phyloP scores from a whole-genome alignment of 1,139 yeast genomes.

The Geotrichum fermentans region DNA sequence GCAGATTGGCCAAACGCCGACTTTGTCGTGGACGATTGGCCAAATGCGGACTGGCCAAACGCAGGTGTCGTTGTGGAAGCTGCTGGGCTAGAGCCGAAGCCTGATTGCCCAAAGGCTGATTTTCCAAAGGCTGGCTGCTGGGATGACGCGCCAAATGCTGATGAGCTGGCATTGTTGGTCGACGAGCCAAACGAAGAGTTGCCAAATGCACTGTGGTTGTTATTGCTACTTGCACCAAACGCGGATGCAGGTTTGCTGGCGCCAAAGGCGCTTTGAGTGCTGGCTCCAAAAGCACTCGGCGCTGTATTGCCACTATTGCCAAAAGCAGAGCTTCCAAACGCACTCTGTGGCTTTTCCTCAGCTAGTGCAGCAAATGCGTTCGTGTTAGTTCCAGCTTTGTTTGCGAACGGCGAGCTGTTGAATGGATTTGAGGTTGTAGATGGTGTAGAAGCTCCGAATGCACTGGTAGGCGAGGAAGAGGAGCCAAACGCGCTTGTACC shows the following conservation, averaged over 20 bases:
- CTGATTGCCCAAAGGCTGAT: constrained; percentile 18
- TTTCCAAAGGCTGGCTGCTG: constrained; percentile 22
- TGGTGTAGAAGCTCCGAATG: constrained; percentile 24
- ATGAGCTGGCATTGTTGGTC: constrained; percentile 14
- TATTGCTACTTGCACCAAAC: constrained; percentile 16
- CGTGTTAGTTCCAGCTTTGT: constrained; percentile 5
- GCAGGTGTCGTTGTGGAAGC: constrained; percentile 21
- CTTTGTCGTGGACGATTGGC: constrained; percentile 21
- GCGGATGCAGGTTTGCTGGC: constrained; percentile 9
- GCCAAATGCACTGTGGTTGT: constrained; percentile 30
- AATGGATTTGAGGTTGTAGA: not conserved
- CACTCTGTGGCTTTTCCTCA: constrained; percentile 19
- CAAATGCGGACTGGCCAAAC: constrained; percentile 22
- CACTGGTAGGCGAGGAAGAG: constrained; percentile 17
- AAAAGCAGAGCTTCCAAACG: constrained; percentile 2
- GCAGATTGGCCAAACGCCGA: constrained; percentile 19
- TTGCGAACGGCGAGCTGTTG: constrained; percentile 19
- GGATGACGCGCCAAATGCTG: constrained; percentile 15
- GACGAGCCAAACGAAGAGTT: constrained; percentile 21
- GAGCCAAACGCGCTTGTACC: constrained; percentile 12
- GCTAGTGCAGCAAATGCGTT: constrained; percentile 8
- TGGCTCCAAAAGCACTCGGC: constrained; percentile 19
- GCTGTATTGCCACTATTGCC: constrained; percentile 24
- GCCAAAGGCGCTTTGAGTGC: constrained; percentile 24
- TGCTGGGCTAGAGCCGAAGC: constrained; percentile 26